Evolutionary conservation across 441 rosid genomes (phyloP).

Genomic region (Erysimum cheiri): DNA sequence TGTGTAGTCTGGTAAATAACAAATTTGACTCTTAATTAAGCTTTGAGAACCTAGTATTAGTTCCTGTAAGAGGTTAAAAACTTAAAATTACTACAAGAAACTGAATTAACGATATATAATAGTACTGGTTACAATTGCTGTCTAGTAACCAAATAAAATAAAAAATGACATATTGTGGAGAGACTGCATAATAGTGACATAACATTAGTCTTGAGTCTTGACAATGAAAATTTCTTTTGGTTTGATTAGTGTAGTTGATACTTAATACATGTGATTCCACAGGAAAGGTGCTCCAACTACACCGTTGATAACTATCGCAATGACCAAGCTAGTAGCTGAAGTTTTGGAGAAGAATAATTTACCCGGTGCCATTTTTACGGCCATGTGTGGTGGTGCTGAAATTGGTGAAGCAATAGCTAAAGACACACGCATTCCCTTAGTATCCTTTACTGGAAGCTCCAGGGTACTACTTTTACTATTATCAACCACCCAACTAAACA

Average conservation of each 20-base stretch:
- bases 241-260: background rate
- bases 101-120: background rate
- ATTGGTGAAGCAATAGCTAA: constrained; percentile 92
- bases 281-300: constrained; percentile 99
- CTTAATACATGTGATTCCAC: constrained; percentile 17
- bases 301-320: constrained; percentile 88
- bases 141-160: background rate
- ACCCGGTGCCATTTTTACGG: constrained; percentile 91
- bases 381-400: constrained; percentile 94
- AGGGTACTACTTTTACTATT: constrained; percentile 57
- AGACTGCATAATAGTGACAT: background rate
- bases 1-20: constrained; percentile 90
- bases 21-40: constrained; percentile 16
- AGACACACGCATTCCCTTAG: constrained; percentile 77
- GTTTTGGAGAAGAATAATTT: constrained; percentile 89
- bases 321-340: constrained; percentile 81
- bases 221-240: background rate
- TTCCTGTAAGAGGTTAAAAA: background rate
- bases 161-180: background rate
- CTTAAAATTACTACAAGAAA: background rate
- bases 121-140: background rate
- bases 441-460: constrained; percentile 95
- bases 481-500: background rate
- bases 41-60: background rate
- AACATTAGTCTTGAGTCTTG: constrained; percentile 16